Evolutionary conservation across 225 moss, liverwort and hornwort genomes (phyloP), one percentile per base, ranked within the genome.

Genomic region (Rhytidiadelphus loreus): DNA sequence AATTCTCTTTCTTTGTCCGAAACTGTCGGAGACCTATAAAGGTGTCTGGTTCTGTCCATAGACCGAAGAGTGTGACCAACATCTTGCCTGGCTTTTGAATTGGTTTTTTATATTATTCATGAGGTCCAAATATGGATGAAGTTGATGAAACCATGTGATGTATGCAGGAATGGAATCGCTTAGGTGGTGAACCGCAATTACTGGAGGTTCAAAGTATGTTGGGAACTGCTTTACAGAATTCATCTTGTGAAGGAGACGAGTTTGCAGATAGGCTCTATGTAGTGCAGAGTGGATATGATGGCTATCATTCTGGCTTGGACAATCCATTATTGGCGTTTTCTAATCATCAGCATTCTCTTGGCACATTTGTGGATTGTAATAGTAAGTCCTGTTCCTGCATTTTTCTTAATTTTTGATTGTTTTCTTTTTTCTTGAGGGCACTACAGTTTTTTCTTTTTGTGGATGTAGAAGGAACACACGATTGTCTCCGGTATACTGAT

Each of bases 121-220:
- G 65, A 32, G 48, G 53, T 86, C 14, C 32, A 39, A 69, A 80
- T 65, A 12, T 80, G 80, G 74, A 75, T 86, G 80, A 77, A 87
- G 61, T 46, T 77, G 58, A 76, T 88, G 62, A 89, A 84, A 79
- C 55, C 24, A 76, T 93, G 81, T 75, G 58, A 88, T 77, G 57
- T 88, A 87, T 91, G 81, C 89, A 98, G 98, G 95, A 92, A 86
- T 99, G 96, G 97, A 96, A 96, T 89, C 93, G 91, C 76, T 88
- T 95, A 86, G 95, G 96, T 57, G 93, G 92, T 85, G 94, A 96
- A 91, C 96, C 95, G 88, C 95, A 92, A 82, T 91, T 94, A 77
- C 94, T 99, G 95, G 96, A 97, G 92, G 95, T 99, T 82, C 97
- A 99, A 87, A 93, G 95, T 81, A 95, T 99, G 96, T 92, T 99